Base-by-base conservation (phyloP, 1,284 basidiomycete genomes). In the Wolfiporia cocos region DNA sequence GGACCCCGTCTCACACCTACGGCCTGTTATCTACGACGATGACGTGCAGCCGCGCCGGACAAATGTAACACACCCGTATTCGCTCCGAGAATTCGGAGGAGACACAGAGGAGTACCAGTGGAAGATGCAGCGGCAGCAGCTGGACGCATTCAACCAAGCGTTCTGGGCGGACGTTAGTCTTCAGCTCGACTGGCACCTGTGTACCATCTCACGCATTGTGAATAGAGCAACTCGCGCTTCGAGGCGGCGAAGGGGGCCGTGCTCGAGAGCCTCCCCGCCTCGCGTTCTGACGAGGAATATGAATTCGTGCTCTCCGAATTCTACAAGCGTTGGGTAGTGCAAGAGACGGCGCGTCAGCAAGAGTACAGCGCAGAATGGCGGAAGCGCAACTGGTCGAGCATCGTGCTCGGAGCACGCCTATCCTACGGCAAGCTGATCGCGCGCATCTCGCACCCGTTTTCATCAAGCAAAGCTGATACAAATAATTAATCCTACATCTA, bases 81-180 rank as follows among this genome's bases (percentile, higher is more conserved):
- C 85, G 20, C 73, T 87, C 40, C 59, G 66, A 44, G 85, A 88
- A 58, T 87, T 87, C 59, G 63, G 67, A 36, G 57, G 61, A 20
- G 55, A 61, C 56, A 49, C 64, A 61, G 46, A 63, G 66, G 79
- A 85, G 42, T 70, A 87, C 39, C 82, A 83, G 55, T 83, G 73
- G 68, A 79, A 76, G 47, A 63, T 87, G 40, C 75, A 80, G 44
- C 68, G 78, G 44, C 77, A 83, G 57, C 76, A 80, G 49, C 59
- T 86, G 15, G 84, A 88, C 54, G 67, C 73, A 14, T 79, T 82
- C 54, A 81, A 87, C 49, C 81, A 88, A 43, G 64, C 70, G 26
- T 89, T 86, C 56, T 89, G 86, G 86, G 62, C 75, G 37, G 79
- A 88, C 43, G 86, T 88, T 54, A 52, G 83, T 70, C 11, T 17